Percentiles rank a stretch among this genome's conserved stretches.
phyloP scores from a whole-genome alignment of 345 rosid genomes.

The Mallotus nudiflorus region DNA sequence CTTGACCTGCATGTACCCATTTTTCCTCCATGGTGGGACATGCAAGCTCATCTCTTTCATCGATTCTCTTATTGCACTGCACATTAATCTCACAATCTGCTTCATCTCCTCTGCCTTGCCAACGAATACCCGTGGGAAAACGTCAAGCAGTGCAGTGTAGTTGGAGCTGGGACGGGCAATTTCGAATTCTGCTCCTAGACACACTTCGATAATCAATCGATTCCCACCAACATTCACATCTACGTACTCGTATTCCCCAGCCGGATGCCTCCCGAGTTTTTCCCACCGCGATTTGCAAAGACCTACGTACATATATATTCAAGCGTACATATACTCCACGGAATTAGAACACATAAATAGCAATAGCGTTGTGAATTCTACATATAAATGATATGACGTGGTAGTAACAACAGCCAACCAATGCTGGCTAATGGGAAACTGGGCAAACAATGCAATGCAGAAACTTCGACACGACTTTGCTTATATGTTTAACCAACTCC shows the following conservation, averaged over 20 bases:
- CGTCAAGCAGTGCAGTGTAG: conserved; percentile 41
- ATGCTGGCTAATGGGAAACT: no score
- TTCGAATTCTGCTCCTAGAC: conserved; percentile 52
- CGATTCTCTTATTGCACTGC: conserved; percentile 52
- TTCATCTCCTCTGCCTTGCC: conserved; percentile 57
- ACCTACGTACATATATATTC: conserved; percentile 42
- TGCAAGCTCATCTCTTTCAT: conserved; percentile 48
- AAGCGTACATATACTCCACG: neutral
- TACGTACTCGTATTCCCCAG: conserved; percentile 65
- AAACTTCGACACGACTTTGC: no score
- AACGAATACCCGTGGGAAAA: conserved; percentile 50
- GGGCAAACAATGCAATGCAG: no score
- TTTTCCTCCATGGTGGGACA: conserved; percentile 86
- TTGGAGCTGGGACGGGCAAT: conserved; percentile 63
- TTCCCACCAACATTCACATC: conserved; percentile 46
- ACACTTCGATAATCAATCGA: conserved; percentile 64
- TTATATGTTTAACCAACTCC: no score
- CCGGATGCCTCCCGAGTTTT: conserved; percentile 49
- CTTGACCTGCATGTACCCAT: conserved; percentile 72
- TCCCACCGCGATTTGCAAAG: conserved; percentile 90
- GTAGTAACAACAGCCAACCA: neutral
- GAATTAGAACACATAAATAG: no score
- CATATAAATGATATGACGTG: neutral
- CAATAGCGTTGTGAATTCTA: no score
- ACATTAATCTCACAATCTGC: conserved; percentile 63